Percentiles rank a stretch among this genome's conserved stretches.
Evolutionary conservation across 805 yeast genomes (phyloP).

Genomic region (Grigorovia yakushimaensis): DNA sequence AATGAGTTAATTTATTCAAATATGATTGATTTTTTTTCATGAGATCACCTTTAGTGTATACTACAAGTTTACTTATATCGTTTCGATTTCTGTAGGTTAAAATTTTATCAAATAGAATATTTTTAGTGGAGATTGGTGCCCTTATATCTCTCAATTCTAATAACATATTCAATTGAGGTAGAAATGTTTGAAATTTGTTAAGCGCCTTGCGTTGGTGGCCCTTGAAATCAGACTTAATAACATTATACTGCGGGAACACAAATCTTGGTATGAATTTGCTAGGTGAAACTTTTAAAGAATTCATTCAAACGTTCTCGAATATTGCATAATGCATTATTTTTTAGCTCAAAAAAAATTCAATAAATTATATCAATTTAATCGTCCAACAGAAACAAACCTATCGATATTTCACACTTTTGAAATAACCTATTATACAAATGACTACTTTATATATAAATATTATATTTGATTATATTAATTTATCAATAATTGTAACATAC

Average conservation of each 20-base stretch:
- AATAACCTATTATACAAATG: background rate
- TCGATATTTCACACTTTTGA: background rate
- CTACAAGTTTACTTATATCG: constrained; percentile 27
- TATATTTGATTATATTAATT: constrained; percentile 12
- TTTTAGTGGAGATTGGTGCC: constrained; percentile 79
- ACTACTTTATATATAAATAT: background rate
- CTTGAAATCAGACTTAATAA: constrained; percentile 68
- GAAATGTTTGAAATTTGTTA: constrained; percentile 49
- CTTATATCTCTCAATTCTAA: constrained; percentile 82
- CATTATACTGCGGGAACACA: constrained; percentile 63
- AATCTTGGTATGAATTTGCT: constrained; percentile 51
- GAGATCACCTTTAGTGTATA: constrained; percentile 71
- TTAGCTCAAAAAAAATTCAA: background rate
- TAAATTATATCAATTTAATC: too few relatives aligned
- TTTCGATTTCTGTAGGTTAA: constrained; percentile 36
- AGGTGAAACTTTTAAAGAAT: background rate
- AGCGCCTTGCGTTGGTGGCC: constrained; percentile 86
- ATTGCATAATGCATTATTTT: background rate
- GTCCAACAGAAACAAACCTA: background rate
- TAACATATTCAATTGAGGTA: constrained; percentile 74
- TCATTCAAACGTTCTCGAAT: background rate
- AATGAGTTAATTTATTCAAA: constrained; percentile 28
- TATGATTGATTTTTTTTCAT: constrained; percentile 25
- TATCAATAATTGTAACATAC: constrained; percentile 84
- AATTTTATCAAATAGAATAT: constrained; percentile 63